A percentile compares a stretch with the other conserved stretches of the same genome.
Evolutionary conservation across 371 early-diverging fungal species (phyloP).

Genomic region (Caulochytrium protostelioides): DNA sequence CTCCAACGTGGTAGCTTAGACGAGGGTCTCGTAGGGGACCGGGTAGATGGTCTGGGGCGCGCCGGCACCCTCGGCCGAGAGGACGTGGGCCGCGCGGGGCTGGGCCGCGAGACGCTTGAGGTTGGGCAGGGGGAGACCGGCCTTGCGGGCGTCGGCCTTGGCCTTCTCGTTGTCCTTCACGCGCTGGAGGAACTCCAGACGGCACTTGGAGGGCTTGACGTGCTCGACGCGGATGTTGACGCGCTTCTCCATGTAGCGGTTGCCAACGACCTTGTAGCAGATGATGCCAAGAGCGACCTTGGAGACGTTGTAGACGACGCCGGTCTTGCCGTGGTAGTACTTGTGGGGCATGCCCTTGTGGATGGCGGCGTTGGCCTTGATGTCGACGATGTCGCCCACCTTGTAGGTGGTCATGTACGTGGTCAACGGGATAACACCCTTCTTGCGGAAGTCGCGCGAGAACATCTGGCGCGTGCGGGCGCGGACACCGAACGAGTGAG

Average conservation of each 20-base stretch:
- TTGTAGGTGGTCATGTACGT: slow-evolving; percentile 95
- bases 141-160: slow-evolving; percentile 31
- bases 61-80: slow-evolving; percentile 73
- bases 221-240: slow-evolving; percentile 98
- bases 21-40: slow-evolving; percentile 80
- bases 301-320: slow-evolving; percentile 97
- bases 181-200: slow-evolving; percentile 92
- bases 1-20: too few relatives aligned
- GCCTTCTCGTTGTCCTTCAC: slow-evolving; percentile 87
- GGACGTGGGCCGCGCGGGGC: slow-evolving; percentile 75
- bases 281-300: slow-evolving; percentile 95
- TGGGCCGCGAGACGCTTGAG: slow-evolving; percentile 84
- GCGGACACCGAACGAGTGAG: slow-evolving; percentile 88
- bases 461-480: slow-evolving; percentile 98
- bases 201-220: slow-evolving; percentile 98
- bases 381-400: slow-evolving; percentile 97
- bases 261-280: slow-evolving; percentile 93
- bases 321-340: slow-evolving; percentile 98
- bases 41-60: slow-evolving; percentile 76
- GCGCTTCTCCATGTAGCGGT: slow-evolving; percentile 94
- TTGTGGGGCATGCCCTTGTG: slow-evolving; percentile 99
- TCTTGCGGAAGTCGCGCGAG: slow-evolving; percentile 86
- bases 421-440: slow-evolving; percentile 78
- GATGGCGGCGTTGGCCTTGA: slow-evolving; percentile 89
- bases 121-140: slow-evolving; percentile 19